Conservation (phyloP, 2,329 filamentous ascomycete genomes). For the Mollisia scopiformis region DNA sequence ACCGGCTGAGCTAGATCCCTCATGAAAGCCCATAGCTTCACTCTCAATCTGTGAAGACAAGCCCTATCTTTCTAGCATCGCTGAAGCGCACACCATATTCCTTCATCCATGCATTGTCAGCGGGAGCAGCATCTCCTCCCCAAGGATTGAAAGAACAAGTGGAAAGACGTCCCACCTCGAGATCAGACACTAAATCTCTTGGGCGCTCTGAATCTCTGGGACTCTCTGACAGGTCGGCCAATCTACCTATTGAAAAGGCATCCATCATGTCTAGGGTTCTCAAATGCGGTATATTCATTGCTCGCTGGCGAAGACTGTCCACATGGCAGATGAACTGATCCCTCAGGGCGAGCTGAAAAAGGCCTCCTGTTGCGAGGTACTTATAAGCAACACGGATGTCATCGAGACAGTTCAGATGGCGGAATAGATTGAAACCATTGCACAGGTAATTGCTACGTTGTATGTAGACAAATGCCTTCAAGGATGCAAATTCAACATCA, state of each 20-base stretch:
- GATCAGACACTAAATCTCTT: too few species aligned
- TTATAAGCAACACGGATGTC: background rate
- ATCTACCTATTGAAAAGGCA: background rate
- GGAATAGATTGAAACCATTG: background rate
- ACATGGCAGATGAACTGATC: background rate
- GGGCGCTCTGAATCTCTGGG: too few species aligned
- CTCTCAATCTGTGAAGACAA: too few species aligned
- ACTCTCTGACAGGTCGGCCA: background rate
- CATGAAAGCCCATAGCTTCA: too few species aligned
- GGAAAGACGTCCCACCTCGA: too few species aligned
- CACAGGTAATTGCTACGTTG: slow-evolving; percentile 1
- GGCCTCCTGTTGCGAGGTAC: background rate
- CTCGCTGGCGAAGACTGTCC: background rate
- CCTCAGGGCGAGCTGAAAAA: background rate
- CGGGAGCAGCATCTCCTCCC: too few species aligned
- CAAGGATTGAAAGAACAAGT: too few species aligned
- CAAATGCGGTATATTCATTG: background rate
- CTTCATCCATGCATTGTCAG: too few species aligned
- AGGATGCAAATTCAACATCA: background rate
- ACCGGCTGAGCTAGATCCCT: too few species aligned
- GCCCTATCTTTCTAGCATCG: too few species aligned
- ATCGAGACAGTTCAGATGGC: background rate
- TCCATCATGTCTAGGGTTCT: background rate
- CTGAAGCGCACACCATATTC: too few species aligned
- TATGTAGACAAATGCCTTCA: background rate